Percentiles rank a stretch among this genome's conserved stretches.
Evolutionary conservation across 1,284 basidiomycete genomes (phyloP).

Genomic region (Trametes pubescens): DNA sequence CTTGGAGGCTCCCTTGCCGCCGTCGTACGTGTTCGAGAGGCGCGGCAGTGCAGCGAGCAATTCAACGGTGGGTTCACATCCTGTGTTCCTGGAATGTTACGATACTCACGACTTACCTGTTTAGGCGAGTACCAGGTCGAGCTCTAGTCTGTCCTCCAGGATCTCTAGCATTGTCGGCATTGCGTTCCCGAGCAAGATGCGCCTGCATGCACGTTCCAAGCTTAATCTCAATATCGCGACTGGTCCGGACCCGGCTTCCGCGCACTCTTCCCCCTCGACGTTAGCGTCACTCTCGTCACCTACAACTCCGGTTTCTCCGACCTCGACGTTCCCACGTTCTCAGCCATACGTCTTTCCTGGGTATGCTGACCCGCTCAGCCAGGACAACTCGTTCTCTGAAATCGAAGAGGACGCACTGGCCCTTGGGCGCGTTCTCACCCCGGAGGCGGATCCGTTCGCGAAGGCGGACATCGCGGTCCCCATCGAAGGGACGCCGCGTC

Average conservation of each 20-base stretch:
- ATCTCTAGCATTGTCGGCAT: slow-evolving; percentile 34
- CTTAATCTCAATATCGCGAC: slow-evolving; percentile 37
- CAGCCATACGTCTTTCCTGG: slow-evolving; percentile 27
- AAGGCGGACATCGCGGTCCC: slow-evolving; percentile 38
- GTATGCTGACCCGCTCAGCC: slow-evolving; percentile 14
- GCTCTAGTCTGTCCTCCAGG: slow-evolving; percentile 34
- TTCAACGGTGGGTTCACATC: slow-evolving; percentile 35
- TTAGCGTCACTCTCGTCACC: slow-evolving; percentile 32
- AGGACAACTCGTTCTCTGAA: slow-evolving; percentile 17
- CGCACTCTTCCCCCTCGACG: slow-evolving; percentile 37
- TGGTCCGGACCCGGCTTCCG: slow-evolving; percentile 26
- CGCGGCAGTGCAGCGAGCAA: slow-evolving; percentile 40
- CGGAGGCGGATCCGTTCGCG: slow-evolving; percentile 44
- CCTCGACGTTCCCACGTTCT: slow-evolving; percentile 29
- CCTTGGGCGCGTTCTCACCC: slow-evolving; percentile 44
- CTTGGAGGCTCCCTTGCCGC: slow-evolving; percentile 19
- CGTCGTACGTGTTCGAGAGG: slow-evolving; percentile 39
- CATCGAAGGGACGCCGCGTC: slow-evolving; percentile 25
- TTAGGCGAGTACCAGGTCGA: slow-evolving; percentile 36
- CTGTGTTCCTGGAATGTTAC: slow-evolving; percentile 4
- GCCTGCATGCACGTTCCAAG: slow-evolving; percentile 37
- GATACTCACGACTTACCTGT: slow-evolving; percentile 4
- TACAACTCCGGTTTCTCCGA: slow-evolving; percentile 34
- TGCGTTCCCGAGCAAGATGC: slow-evolving; percentile 33
- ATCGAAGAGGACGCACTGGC: slow-evolving; percentile 32